Evolutionary conservation across 2,329 filamentous ascomycete species (phyloP).

Genomic region (Diaporthe ilicicola): DNA sequence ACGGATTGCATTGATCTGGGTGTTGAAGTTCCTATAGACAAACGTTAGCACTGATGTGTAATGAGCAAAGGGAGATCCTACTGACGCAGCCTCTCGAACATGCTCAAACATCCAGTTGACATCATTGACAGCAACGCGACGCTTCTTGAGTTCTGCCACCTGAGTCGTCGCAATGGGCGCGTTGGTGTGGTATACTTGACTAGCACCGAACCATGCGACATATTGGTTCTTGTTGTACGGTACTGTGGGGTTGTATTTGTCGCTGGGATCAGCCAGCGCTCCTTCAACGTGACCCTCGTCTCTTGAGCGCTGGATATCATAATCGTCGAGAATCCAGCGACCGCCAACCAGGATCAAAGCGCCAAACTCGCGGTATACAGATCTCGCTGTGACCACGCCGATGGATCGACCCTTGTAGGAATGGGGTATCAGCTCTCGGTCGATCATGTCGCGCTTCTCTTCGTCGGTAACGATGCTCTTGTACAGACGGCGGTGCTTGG

Average conservation of each 20-base stretch:
- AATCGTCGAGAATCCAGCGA: conserved; percentile 86
- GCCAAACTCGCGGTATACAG: conserved; percentile 96
- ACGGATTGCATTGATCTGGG: conserved; percentile 73
- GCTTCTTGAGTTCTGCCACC: conserved; percentile 78
- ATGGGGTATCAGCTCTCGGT: conserved; percentile 93
- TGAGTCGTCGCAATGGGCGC: conserved; percentile 79
- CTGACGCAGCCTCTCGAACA: conserved; percentile 86
- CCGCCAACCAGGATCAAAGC: conserved; percentile 94
- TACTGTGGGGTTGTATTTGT: conserved; percentile 78
- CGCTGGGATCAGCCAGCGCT: conserved; percentile 89
- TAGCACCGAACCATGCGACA: conserved; percentile 97
- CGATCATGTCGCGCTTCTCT: conserved; percentile 97
- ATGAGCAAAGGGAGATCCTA: conserved; percentile 31
- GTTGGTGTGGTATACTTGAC: conserved; percentile 90
- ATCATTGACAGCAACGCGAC: conserved; percentile 87
- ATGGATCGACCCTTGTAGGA: conserved; percentile 98
- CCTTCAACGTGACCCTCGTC: conserved; percentile 85
- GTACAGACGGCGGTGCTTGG: conserved; percentile 94
- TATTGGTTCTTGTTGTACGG: conserved; percentile 99
- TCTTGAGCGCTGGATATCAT: conserved; percentile 78
- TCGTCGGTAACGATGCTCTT: conserved; percentile 98
- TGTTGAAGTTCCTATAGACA: conserved; percentile 79
- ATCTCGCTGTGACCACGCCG: conserved; percentile 94
- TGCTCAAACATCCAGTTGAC: conserved; percentile 98
- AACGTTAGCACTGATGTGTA: conserved; percentile 25